Conservation (phyloP, 345 rosid species). For the Clarkia xantiana region DNA sequence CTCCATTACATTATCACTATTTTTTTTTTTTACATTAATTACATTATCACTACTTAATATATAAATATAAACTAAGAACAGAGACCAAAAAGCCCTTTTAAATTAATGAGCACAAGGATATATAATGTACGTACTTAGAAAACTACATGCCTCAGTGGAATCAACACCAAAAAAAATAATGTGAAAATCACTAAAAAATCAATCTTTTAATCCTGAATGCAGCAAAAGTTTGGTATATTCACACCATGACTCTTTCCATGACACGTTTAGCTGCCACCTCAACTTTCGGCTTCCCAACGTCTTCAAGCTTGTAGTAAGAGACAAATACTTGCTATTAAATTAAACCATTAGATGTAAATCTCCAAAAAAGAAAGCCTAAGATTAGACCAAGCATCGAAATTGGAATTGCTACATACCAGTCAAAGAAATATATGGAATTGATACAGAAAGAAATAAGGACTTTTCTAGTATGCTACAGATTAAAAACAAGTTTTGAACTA, state of each 20-base stretch:
- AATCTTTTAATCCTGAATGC: slow-evolving; percentile 86
- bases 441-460: too few species aligned
- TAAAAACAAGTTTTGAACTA: too few species aligned
- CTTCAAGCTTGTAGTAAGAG: slow-evolving; percentile 47
- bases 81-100: too few species aligned
- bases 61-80: neutral
- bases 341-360: too few species aligned
- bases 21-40: too few species aligned
- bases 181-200: slow-evolving; percentile 55
- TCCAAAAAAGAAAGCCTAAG: too few species aligned
- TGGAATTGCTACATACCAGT: too few species aligned
- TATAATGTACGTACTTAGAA: slow-evolving; percentile 81
- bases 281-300: slow-evolving; percentile 95
- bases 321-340: neutral
- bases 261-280: slow-evolving; percentile 97
- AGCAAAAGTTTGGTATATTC: slow-evolving; percentile 84
- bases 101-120: slow-evolving; percentile 1
- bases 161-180: slow-evolving; percentile 96
- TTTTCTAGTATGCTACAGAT: too few species aligned
- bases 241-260: slow-evolving; percentile 89
- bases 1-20: neutral
- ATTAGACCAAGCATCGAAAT: too few species aligned
- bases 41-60: too few species aligned
- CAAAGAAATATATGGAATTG: too few species aligned
- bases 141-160: slow-evolving; percentile 90